Conservation (phyloP, 371 early-diverging fungal species). For the Gilbertella persicaria region DNA sequence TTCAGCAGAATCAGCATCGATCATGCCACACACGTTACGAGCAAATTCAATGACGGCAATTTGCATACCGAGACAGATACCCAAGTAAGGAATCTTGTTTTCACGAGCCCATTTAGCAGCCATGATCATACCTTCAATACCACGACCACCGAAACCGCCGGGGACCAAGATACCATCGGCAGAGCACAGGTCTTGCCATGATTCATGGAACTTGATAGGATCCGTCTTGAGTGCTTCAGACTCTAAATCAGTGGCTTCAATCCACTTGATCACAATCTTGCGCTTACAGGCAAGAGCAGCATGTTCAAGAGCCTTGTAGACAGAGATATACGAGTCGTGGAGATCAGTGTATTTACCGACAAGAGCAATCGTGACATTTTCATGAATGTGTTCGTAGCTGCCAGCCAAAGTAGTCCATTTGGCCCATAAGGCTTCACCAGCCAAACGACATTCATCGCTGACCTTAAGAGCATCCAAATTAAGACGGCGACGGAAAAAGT, state of each 20-base stretch:
- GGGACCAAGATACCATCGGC: slow-evolving; percentile 98
- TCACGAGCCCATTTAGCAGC: slow-evolving; percentile 99
- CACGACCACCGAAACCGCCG: slow-evolving; percentile 99
- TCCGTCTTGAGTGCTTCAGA: slow-evolving; percentile 65
- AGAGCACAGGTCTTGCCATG: slow-evolving; percentile 87
- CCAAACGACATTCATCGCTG: slow-evolving; percentile 51
- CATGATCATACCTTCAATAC: slow-evolving; percentile 96
- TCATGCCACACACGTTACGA: slow-evolving; percentile 90
- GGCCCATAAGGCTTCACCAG: slow-evolving; percentile 68
- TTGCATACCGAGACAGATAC: slow-evolving; percentile 99
- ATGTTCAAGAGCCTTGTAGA: slow-evolving; percentile 95
- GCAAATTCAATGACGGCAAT: slow-evolving; percentile 98
- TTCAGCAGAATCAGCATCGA: slow-evolving; percentile 88
- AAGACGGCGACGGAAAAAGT: slow-evolving; percentile 81
- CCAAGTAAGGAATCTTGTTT: slow-evolving; percentile 97
- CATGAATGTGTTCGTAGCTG: slow-evolving; percentile 80
- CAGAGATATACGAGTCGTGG: slow-evolving; percentile 96
- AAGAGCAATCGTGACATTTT: slow-evolving; percentile 89
- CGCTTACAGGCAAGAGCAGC: slow-evolving; percentile 84
- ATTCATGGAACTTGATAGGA: slow-evolving; percentile 92
- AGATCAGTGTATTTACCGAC: slow-evolving; percentile 97
- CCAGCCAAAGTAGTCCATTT: slow-evolving; percentile 87
- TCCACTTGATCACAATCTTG: slow-evolving; percentile 89
- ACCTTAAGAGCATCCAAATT: slow-evolving; percentile 66
- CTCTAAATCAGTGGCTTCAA: slow-evolving; percentile 94